A percentile compares a stretch with the other conserved stretches of the same genome.
These are phyloP conservation scores for Puccinia hordei DNA, from an alignment of 1,284 basidiomycete genomes.

Conservation along the genomic window DNA sequence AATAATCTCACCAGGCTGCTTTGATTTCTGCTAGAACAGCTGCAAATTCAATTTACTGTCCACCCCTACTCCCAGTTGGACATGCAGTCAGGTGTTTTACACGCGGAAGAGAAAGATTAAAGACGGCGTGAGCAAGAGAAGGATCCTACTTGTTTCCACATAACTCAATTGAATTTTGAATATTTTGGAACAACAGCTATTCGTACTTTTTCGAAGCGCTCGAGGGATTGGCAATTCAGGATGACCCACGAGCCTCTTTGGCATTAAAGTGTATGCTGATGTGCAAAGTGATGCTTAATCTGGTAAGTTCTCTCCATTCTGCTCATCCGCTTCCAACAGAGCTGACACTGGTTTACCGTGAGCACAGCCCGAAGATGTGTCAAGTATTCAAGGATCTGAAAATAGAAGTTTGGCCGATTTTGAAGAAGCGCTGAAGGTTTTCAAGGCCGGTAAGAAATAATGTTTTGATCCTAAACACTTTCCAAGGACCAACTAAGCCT, in stretches of 20 bases:
- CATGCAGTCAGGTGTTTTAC: constrained; percentile 85
- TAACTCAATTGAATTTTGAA: constrained; percentile 3
- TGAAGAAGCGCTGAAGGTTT: constrained; percentile 81
- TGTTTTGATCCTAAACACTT: not conserved
- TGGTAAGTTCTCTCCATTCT: constrained; percentile 65
- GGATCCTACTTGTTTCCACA: not conserved
- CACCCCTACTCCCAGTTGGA: constrained; percentile 87
- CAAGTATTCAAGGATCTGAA: constrained; percentile 77
- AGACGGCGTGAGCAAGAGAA: constrained; percentile 67
- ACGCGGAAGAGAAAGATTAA: constrained; percentile 99
- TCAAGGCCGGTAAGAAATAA: constrained; percentile 70
- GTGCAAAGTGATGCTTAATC: constrained; percentile 96
- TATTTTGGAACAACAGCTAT: constrained; percentile 63
- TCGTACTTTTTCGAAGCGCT: constrained; percentile 98
- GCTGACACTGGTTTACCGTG: constrained; percentile 7
- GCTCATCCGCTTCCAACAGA: not conserved
- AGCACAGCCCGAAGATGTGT: constrained; percentile 84
- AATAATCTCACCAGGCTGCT: constrained; percentile 67
- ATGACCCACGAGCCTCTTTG: constrained; percentile 68
- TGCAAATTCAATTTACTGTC: constrained; percentile 96
- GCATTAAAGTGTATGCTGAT: constrained; percentile 97
- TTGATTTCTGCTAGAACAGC: constrained; percentile 89
- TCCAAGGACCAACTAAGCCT: not conserved
- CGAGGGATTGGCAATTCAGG: constrained; percentile 74
- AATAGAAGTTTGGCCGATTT: constrained; percentile 85